Base-by-base conservation (phyloP, 768 basidiomycete genomes). In the Russula compacta region DNA sequence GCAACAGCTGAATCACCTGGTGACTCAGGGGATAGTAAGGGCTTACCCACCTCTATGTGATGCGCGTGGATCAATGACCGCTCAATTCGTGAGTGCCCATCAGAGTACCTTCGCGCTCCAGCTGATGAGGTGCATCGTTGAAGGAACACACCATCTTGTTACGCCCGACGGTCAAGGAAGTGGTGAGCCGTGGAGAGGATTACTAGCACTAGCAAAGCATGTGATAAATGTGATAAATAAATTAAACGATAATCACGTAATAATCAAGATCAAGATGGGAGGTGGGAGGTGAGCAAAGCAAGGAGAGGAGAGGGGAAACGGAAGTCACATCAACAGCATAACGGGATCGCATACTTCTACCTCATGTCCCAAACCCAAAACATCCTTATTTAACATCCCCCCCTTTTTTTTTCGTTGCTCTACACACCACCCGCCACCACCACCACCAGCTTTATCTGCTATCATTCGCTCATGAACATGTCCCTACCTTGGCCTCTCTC, bases 21-120 rank as follows among this genome's bases (percentile, higher is more conserved):
- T 99, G 32, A 75, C 80, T 46, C 87, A 93, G 73, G 89, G 87
- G 1, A 84, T 98, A 56, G 93, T 99, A 2, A 83, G 86, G 65
- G 91, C 88, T 64, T 98, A 98, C 71, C 97, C 92, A 10, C 97
- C 97, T 0, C 77, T 99, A 40, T 88, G 84, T 67, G 97, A 98
- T 71, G 81, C 83, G 56, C 77, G 75, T 53, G 94, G 85, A 43
- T 83, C 86, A 2, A 97, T 95, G 92, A 97, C 95, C 0, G 95
- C 95, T 10, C 95, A 98, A 77, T 89, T 88, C 71, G 88, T 90
- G 67, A 64, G 84, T 76, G 51, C 1, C 3, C 7, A 29, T 17
- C 15, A 19, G 40, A 55, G 32, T 38, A 10, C 8, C 29, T 51
- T 12, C 17, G 36, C 29, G 10, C 15, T 49, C 17, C 5, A 9